Conservation (phyloP, 2,329 filamentous ascomycete genomes). For the Monosporascus sp. region DNA sequence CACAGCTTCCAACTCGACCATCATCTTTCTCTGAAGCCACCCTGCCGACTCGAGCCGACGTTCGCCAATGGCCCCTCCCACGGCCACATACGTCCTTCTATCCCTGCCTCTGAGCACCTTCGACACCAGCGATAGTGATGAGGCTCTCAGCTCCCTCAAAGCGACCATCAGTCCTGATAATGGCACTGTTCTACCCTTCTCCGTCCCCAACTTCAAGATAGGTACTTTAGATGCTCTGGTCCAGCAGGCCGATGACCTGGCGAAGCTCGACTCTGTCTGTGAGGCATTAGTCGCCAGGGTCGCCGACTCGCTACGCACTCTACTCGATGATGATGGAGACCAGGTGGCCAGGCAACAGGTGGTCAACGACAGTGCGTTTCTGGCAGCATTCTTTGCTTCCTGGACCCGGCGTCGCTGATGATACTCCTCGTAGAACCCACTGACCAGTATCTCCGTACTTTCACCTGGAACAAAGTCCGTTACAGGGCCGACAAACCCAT, state of each 20-base stretch:
- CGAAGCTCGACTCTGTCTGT: slow-evolving; percentile 78
- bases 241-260: slow-evolving; percentile 90
- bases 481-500: slow-evolving; percentile 91
- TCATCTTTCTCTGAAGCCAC: not conserved
- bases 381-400: not conserved
- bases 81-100: slow-evolving; percentile 74
- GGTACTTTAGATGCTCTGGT: slow-evolving; percentile 92
- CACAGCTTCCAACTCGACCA: too few relatives aligned
- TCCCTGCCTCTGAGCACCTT: slow-evolving; percentile 87
- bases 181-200: slow-evolving; percentile 70
- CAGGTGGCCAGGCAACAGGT: slow-evolving; percentile 83
- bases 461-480: slow-evolving; percentile 96
- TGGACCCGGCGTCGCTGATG: slow-evolving; percentile 17
- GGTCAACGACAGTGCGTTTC: slow-evolving; percentile 79
- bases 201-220: slow-evolving; percentile 94
- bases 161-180: slow-evolving; percentile 68
- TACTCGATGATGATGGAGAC: slow-evolving; percentile 79
- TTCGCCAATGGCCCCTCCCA: slow-evolving; percentile 25
- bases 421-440: slow-evolving; percentile 66
- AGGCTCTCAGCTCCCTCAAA: slow-evolving; percentile 72
- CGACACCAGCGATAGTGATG: slow-evolving; percentile 72
- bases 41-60: too few relatives aligned
- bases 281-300: slow-evolving; percentile 83
- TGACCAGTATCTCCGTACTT: slow-evolving; percentile 83
- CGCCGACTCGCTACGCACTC: slow-evolving; percentile 73